These are phyloP conservation scores for Mollisiaceae sp. DNA, from an alignment of 2,329 filamentous ascomycete genomes.

Conservation along the genomic window DNA sequence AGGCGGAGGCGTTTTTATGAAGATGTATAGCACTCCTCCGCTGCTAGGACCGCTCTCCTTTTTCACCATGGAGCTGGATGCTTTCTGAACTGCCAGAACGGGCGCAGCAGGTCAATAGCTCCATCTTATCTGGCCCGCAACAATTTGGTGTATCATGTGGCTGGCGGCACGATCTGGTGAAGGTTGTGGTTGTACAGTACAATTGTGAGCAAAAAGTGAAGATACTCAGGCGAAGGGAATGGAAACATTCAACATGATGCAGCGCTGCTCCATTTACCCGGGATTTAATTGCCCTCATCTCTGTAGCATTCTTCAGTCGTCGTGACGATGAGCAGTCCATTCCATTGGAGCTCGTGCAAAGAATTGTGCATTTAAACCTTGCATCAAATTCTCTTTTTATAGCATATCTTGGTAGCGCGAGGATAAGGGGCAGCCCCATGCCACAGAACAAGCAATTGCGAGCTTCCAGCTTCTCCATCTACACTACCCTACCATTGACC, in stretches of 20 bases:
- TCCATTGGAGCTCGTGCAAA: slow-evolving; percentile 29
- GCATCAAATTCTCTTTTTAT: slow-evolving; percentile 41
- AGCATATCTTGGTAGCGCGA: slow-evolving; percentile 37
- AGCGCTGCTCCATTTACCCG: slow-evolving; percentile 18
- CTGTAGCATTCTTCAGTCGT: slow-evolving; percentile 35
- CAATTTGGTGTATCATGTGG: slow-evolving; percentile 10
- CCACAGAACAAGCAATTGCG: slow-evolving; percentile 26
- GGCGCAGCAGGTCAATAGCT: not conserved
- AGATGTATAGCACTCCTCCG: not conserved
- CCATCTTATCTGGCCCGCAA: slow-evolving; percentile 7
- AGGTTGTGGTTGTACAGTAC: not conserved
- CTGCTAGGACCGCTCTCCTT: slow-evolving; percentile 4
- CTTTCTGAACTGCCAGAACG: slow-evolving; percentile 1
- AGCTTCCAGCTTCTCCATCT: slow-evolving; percentile 20
- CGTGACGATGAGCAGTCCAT: slow-evolving; percentile 26
- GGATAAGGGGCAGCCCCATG: slow-evolving; percentile 36
- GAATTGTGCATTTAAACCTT: slow-evolving; percentile 37
- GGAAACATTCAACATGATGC: slow-evolving; percentile 24
- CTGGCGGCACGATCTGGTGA: slow-evolving; percentile 3
- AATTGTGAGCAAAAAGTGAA: slow-evolving; percentile 5
- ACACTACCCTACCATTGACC: not conserved
- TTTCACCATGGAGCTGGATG: not conserved
- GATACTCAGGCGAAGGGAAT: slow-evolving; percentile 16
- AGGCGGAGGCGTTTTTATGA: not conserved
- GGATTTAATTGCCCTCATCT: slow-evolving; percentile 30